phyloP scores from a whole-genome alignment of 495 filamentous ascomycete genomes.

The Chaetomium cochliodes region DNA sequence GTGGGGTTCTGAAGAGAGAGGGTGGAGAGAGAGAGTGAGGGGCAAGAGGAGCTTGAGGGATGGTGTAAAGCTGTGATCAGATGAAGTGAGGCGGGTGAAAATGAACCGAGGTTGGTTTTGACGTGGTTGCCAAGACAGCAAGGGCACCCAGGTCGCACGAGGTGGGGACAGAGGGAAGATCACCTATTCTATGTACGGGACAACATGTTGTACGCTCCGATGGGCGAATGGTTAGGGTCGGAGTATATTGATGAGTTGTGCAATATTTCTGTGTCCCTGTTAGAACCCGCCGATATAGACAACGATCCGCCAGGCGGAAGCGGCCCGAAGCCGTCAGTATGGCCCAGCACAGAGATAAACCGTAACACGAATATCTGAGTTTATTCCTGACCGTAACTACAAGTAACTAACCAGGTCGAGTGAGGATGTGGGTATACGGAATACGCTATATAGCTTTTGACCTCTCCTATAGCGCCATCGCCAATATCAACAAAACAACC shows the following conservation, averaged over 20 bases:
- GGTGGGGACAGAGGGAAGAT: background rate
- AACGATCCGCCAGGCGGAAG: too few species aligned
- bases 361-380: background rate
- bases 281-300: too few species aligned
- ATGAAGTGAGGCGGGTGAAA: background rate
- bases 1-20: background rate
- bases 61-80: too few species aligned
- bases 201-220: background rate
- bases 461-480: background rate
- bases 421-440: conserved; percentile 4
- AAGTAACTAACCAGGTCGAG: background rate
- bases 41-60: background rate
- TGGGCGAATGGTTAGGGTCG: background rate
- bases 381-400: background rate
- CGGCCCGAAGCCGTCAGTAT: too few species aligned
- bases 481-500: background rate
- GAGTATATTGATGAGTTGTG: too few species aligned
- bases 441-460: background rate
- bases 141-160: background rate
- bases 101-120: background rate
- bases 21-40: too few species aligned
- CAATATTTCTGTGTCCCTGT: too few species aligned
- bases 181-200: too few species aligned
- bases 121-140: conserved; percentile 7
- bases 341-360: too few species aligned